Percentiles rank a stretch among this genome's conserved stretches.
These are phyloP conservation scores for Phytophthora nicotianae DNA, from an alignment of 352 stramenopile species.

Conservation along the genomic window DNA sequence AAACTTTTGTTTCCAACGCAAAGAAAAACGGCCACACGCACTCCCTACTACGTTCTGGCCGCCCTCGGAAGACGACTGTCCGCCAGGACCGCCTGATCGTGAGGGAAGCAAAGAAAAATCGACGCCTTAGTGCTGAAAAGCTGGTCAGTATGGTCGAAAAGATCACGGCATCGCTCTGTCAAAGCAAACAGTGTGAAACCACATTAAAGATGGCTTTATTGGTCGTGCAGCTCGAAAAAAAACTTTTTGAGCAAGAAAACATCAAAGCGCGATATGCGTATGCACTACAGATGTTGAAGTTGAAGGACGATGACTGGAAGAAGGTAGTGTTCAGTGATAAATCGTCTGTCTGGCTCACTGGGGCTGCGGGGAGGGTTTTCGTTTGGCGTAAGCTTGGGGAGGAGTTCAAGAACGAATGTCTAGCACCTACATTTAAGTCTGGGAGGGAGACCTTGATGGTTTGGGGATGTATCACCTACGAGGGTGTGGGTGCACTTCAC, in stretches of 20 bases:
- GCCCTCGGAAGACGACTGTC: slow-evolving; percentile 2
- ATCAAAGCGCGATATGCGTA: not conserved
- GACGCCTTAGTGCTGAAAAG: slow-evolving; percentile 6
- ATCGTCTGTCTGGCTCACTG: slow-evolving; percentile 6
- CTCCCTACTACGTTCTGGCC: not conserved
- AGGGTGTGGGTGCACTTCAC: no score
- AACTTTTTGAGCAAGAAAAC: no score
- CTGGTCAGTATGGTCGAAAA: slow-evolving; percentile 4
- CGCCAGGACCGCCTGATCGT: not conserved
- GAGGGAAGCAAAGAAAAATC: slow-evolving; percentile 1
- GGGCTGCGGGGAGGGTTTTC: no score
- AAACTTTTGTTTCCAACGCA: not conserved
- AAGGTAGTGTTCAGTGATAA: slow-evolving; percentile 5
- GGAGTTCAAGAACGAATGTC: no score
- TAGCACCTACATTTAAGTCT: no score
- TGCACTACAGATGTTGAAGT: slow-evolving; percentile 4
- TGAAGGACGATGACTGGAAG: slow-evolving; percentile 3
- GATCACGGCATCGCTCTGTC: not conserved
- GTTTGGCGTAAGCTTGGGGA: no score
- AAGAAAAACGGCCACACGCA: not conserved
- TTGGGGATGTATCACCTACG: no score
- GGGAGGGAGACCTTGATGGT: no score
- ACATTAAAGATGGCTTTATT: no score
- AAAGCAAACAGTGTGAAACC: slow-evolving; percentile 4
- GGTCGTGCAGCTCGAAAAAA: no score